Conservation (phyloP, 371 early-diverging fungal species). For the Chytridium lagenaria region DNA sequence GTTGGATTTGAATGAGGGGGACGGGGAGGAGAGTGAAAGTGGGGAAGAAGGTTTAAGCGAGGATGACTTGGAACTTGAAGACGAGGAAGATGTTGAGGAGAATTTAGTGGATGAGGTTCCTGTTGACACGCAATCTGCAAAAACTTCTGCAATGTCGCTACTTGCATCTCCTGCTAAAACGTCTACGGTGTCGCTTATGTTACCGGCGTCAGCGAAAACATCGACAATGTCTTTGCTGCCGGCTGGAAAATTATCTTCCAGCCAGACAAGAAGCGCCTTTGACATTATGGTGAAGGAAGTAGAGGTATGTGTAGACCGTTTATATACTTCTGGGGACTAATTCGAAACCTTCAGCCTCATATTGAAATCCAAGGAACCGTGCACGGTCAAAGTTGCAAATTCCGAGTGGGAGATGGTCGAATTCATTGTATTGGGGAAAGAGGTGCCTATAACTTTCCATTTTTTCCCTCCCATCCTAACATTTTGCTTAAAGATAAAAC, state of each 20-base stretch:
- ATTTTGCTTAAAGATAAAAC: neutral
- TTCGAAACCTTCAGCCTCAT: neutral
- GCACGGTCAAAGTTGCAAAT: neutral
- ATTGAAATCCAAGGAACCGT: neutral
- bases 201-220: neutral
- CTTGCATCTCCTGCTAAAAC: neutral
- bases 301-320: neutral
- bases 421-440: slow-evolving; percentile 6
- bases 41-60: neutral
- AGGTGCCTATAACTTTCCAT: neutral
- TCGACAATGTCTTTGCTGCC: neutral
- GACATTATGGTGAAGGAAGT: neutral
- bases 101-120: neutral
- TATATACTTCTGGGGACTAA: neutral
- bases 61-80: neutral
- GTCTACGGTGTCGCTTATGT: neutral
- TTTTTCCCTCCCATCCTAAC: neutral
- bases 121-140: too few relatives aligned
- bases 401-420: neutral
- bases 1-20: neutral
- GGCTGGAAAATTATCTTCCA: neutral
- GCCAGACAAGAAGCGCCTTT: neutral
- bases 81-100: neutral
- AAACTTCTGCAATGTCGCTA: neutral
- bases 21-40: neutral